Base-by-base conservation (phyloP, 768 basidiomycete species). In the Rhizopogon sp. region DNA sequence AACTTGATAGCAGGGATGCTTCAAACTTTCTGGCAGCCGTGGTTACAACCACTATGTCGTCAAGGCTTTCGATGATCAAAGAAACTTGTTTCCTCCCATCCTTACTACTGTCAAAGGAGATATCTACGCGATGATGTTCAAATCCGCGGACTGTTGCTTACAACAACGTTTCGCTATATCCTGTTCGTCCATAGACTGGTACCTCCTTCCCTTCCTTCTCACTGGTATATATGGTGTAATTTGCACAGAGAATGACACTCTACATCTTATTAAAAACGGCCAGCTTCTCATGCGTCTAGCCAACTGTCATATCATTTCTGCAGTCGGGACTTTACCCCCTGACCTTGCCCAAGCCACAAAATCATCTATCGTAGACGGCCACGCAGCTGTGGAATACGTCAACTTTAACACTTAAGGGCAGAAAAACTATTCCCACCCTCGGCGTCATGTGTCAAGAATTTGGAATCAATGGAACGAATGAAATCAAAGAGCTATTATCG, bases 341-440 rank as follows among this genome's bases (percentile, higher is more conserved):
- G 35, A 22, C 64, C 77, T 82, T 40, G 82, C 87, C 63, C 77
- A 86, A 53, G 79, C 82, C 14, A 90, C 89, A 62, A 91, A 93
- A 50, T 90, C 88, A 62, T 94, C 91, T 58, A 93, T 88, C 22
- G 85, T 79, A 39, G 90, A 91, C 5, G 91, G 91, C 91, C 91
- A 93, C 2, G 92, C 87, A 45, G 81, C 91, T 90, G 63, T 40
- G 37, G 58, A 56, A 58, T 54, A 54, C 40, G 46, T 61, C 25
- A 53, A 29, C 9, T 58, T 17, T 55, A 17, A 45, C 0, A 45
- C 33, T 42, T 42, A 56, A 50, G 42, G 25, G 17, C 20, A 10
- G 22, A 49, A 20, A 43, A 43, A 64, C 74, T 39, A 52, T 41
- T 39, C 49, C 43, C 57, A 89, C 90, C 88, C 75, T 92, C 87